Base-by-base conservation (phyloP, 2,329 filamentous ascomycete species). In the Colletotrichum sp. region DNA sequence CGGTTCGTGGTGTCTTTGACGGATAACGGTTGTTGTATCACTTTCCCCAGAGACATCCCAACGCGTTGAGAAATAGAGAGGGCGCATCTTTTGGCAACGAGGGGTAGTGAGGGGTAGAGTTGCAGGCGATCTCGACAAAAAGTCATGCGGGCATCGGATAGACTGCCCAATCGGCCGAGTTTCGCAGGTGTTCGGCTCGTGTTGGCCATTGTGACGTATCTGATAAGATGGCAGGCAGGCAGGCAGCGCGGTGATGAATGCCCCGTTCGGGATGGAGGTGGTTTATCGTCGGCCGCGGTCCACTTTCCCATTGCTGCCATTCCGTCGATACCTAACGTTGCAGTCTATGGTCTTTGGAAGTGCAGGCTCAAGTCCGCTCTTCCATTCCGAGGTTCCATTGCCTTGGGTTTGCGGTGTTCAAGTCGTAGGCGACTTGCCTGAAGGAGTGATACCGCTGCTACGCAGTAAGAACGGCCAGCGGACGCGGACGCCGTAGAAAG, bases 81-180 rank as follows among this genome's bases (percentile, higher is more conserved):
- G 24, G 30, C 39, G 30, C 15, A 26, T 18, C 21, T n/a, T 21
- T 36, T 6, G 60, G n/a, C 8, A 36, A 21, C 32, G 15, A 64
- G 60, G 60, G 32, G n/a, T 12, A 21, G 15, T 61, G 24, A 48
- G 30, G 63, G 39, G 32, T 60, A 68, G 21, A 30, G 36, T 32
- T 10, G 55, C 67, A 60, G 59, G 57, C 59, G 71, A 73, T 72
- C 57, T 68, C 21, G 57, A 68, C 64, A 34, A 16, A 60, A 68
- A 69, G 70, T 75, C 70, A 69, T 75, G 74, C 74, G 48, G 21
- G 28, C 43, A 68, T 74, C 43, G 64, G 64, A 60, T 34, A 59
- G 34, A 39, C 34, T 64, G 32, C 28, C 59, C 70, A 73, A 75
- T 68, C 73, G 73, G 73, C 70, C 64, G 64, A 73, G 59, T 64